Conservation (phyloP, 2,329 filamentous ascomycete genomes). For the Botrytis hyacinthi region DNA sequence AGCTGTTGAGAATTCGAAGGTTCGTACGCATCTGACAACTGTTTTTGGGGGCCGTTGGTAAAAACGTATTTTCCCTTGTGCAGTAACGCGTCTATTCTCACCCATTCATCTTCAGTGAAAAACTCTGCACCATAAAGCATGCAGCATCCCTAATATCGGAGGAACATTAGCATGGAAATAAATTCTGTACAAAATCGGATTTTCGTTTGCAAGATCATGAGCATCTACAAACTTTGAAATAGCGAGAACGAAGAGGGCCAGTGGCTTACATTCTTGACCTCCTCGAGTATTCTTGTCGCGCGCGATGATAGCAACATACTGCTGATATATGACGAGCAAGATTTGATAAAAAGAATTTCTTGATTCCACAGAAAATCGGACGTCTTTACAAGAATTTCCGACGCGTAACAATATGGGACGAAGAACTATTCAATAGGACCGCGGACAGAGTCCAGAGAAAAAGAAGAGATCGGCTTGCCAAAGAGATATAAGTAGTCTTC, state of each 20-base stretch:
- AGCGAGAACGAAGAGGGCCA: not conserved
- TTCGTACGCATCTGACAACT: not conserved
- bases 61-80: conserved; percentile 37
- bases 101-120: conserved; percentile 38
- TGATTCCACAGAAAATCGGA: not conserved
- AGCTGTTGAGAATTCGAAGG: not conserved
- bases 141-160: conserved; percentile 20
- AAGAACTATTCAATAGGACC: not conserved
- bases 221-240: not conserved
- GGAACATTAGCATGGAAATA: not conserved
- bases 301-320: not conserved
- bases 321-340: not conserved
- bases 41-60: conserved; percentile 28
- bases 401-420: not conserved
- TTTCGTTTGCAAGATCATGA: not conserved
- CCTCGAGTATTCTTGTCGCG: not conserved
- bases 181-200: not conserved
- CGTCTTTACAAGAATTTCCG: not conserved
- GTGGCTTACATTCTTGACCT: not conserved
- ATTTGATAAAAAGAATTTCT: not conserved
- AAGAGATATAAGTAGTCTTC: not conserved
- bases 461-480: not conserved
- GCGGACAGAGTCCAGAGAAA: not conserved
- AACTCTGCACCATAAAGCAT: conserved; percentile 35
- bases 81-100: conserved; percentile 33